These are phyloP conservation scores for Arabis hirsuta DNA, from an alignment of 345 rosid species.

Conservation along the genomic window DNA sequence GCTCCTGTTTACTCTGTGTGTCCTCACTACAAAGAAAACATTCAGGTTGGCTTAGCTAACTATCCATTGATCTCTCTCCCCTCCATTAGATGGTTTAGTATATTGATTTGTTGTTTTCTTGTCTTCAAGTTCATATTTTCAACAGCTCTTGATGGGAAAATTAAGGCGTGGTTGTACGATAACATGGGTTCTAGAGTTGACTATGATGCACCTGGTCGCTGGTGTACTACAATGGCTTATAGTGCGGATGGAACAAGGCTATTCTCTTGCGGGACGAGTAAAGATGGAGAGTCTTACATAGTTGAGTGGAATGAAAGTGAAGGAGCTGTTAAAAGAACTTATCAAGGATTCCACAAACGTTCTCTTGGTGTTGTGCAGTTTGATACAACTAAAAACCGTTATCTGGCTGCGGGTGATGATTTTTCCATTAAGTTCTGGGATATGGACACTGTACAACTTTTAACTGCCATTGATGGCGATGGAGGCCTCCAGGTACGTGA, in stretches of 20 bases:
- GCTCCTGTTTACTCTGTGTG: conserved; percentile 89
- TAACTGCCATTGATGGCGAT: conserved; percentile 79
- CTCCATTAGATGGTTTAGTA: conserved; percentile 1
- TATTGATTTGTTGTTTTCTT: conserved; percentile 29
- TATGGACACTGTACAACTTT: conserved; percentile 77
- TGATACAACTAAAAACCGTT: conserved; percentile 82
- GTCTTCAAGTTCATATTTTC: conserved; percentile 77
- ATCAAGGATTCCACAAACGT: conserved; percentile 80
- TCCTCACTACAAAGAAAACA: conserved; percentile 86
- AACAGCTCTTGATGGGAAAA: conserved; percentile 89
- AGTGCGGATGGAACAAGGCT: conserved; percentile 93
- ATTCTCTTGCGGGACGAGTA: conserved; percentile 89
- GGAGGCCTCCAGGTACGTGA: conserved; percentile 70
- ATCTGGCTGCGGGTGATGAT: conserved; percentile 90
- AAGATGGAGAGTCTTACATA: conserved; percentile 78
- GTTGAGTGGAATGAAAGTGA: conserved; percentile 97
- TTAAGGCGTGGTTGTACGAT: conserved; percentile 90
- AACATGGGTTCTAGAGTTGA: conserved; percentile 87
- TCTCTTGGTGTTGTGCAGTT: conserved; percentile 86
- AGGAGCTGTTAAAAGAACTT: conserved; percentile 80
- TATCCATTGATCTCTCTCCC: conserved; percentile 12
- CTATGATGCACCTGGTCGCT: conserved; percentile 91
- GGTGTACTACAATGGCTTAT: conserved; percentile 95
- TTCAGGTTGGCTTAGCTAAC: conserved; percentile 57
- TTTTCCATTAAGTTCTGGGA: conserved; percentile 90